A percentile compares a stretch with the other conserved stretches of the same genome.
phyloP scores from a whole-genome alignment of 306 rosid species.

The Vigna mungo region DNA sequence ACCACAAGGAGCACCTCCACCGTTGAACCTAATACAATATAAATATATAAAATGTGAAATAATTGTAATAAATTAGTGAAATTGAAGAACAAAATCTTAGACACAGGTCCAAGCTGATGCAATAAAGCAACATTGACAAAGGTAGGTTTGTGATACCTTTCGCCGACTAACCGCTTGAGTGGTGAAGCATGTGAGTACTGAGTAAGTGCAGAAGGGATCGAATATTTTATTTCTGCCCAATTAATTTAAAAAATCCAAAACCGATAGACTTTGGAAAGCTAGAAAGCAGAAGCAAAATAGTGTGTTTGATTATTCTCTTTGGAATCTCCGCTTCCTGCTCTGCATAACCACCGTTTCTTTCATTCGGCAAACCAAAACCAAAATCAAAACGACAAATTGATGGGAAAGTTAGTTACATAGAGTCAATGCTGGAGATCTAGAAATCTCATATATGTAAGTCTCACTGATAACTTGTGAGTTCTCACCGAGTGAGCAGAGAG shows the following conservation, averaged over 20 bases:
- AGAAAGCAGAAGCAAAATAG: constrained; percentile 18
- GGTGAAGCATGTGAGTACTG: constrained; percentile 35
- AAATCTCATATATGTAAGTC: neutral
- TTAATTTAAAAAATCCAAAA: constrained; percentile 5
- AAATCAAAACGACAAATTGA: constrained; percentile 42
- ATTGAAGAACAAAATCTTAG: constrained; percentile 38
- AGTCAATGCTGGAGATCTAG: constrained; percentile 54
- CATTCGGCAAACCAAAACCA: constrained; percentile 9
- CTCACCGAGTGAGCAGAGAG: constrained; percentile 24
- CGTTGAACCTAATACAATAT: constrained; percentile 29
- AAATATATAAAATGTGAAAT: neutral
- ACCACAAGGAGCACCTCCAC: constrained; percentile 24
- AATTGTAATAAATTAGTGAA: neutral
- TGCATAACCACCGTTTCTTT: constrained; percentile 9
- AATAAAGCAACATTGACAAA: constrained; percentile 29
- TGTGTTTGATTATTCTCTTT: constrained; percentile 29
- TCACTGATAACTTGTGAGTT: neutral
- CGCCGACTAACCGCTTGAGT: constrained; percentile 29
- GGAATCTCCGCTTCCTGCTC: constrained; percentile 39
- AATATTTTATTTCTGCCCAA: constrained; percentile 13
- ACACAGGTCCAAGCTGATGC: constrained; percentile 1
- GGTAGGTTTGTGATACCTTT: constrained; percentile 41
- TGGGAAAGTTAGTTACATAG: constrained; percentile 41
- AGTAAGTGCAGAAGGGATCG: constrained; percentile 36
- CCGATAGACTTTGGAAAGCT: neutral